Base-by-base conservation (phyloP, 1,284 basidiomycete genomes). In the Microstroma glucosiphilum region DNA sequence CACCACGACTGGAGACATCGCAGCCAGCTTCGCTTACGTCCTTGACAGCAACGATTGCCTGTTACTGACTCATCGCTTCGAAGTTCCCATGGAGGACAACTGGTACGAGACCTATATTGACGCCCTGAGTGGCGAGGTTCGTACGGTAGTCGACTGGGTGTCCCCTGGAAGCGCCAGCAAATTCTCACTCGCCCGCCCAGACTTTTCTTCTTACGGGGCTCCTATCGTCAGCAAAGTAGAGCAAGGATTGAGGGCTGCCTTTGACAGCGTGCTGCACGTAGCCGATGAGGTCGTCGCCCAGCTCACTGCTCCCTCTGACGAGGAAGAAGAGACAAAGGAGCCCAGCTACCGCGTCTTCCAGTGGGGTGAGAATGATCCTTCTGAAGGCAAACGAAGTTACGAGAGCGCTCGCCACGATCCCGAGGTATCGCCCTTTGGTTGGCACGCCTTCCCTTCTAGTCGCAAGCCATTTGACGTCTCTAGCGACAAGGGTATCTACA, bases 341-440 rank as follows among this genome's bases (percentile, higher is more conserved):
- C 65, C 71, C 25, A 15, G 64, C 15, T 73, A 71, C 62, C 61
- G 65, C 26, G 72, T 74, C 40, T 68, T 72, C 67, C 66, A 66
- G 55, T 74, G 72, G 72, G 71, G 71, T 21, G 51, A 68, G 60
- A 74, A 74, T 51, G 72, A 74, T 59, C 72, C 72, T 3, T 68
- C 65, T 55, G 72, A 74, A 57, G 72, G 69, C 57, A 68, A 62
- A 49, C 63, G 72, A 41, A 66, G 68, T 54, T 60, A 65, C 56
- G 71, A 73, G 49, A 60, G 51, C 55, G 71, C 69, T 26, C 61
- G 65, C 43, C 63, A 60, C 60, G 69, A 68, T 60, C 12, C 59
- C 2, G 60, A 63, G 21, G 70, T 69, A 53, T 67, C 66, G 19
- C 72, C 72, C 19, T 57, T 56, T 30, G 72, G 72, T 12, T 74